These are phyloP conservation scores for Camelina neglecta DNA, from an alignment of 345 rosid species.

Conservation along the genomic window DNA sequence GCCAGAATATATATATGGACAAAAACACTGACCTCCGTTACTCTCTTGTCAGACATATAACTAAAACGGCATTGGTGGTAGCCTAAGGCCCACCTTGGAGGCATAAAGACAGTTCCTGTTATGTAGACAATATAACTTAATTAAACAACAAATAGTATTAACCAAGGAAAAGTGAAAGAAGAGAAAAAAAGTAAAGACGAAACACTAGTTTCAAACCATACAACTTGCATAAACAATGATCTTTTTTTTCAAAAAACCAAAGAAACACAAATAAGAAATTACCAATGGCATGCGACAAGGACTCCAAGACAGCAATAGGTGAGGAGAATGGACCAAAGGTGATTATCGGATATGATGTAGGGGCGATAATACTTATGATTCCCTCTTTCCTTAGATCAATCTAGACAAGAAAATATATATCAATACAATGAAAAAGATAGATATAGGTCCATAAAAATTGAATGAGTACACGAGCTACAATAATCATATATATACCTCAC, in stretches of 20 bases:
- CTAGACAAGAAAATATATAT: slow-evolving; percentile 49
- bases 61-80: slow-evolving; percentile 98
- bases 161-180: not conserved
- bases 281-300: slow-evolving; percentile 83
- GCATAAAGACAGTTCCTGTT: slow-evolving; percentile 87
- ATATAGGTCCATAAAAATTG: slow-evolving; percentile 9
- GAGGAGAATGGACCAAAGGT: slow-evolving; percentile 87
- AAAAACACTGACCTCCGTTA: slow-evolving; percentile 65
- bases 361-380: slow-evolving; percentile 54
- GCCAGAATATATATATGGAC: not conserved
- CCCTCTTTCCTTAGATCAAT: slow-evolving; percentile 82
- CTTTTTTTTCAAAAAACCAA: too few species aligned
- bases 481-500: slow-evolving; percentile 64
- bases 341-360: slow-evolving; percentile 72
- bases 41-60: slow-evolving; percentile 79
- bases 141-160: not conserved
- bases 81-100: slow-evolving; percentile 96
- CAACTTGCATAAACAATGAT: slow-evolving; percentile 9
- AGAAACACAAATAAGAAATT: slow-evolving; percentile 36
- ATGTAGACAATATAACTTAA: not conserved
- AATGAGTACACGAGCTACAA: not conserved
- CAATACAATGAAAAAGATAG: slow-evolving; percentile 4
- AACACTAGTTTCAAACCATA: not conserved
- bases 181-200: not conserved
- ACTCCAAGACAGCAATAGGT: slow-evolving; percentile 72